Conservation (phyloP, 2,329 filamentous ascomycete species). For the Ophiostoma himal-ulmi region DNA sequence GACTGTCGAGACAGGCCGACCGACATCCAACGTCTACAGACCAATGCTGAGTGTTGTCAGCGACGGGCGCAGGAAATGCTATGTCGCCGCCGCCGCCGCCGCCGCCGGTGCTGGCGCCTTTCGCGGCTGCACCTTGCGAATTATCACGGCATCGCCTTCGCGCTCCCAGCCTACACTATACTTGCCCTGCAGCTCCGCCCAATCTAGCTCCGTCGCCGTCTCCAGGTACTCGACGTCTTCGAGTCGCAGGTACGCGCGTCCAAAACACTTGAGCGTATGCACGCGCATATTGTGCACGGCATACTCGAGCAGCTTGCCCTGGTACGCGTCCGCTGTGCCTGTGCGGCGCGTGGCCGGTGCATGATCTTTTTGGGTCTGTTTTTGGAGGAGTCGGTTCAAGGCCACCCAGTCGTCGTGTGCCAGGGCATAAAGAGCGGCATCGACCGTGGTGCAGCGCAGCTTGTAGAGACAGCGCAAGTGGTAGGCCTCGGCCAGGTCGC, state of each 20-base stretch:
- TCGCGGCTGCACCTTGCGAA: slow-evolving; percentile 43
- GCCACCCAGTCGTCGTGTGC: slow-evolving; percentile 75
- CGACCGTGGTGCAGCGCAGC: slow-evolving; percentile 62
- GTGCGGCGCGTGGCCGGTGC: background rate
- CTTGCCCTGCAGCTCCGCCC: slow-evolving; percentile 61
- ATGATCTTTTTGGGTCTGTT: slow-evolving; percentile 26
- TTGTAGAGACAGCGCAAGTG: slow-evolving; percentile 55
- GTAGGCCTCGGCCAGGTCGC: slow-evolving; percentile 68
- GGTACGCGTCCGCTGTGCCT: slow-evolving; percentile 68
- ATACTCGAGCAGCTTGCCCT: slow-evolving; percentile 73
- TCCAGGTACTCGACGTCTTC: slow-evolving; percentile 61
- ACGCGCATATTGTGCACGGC: slow-evolving; percentile 67
- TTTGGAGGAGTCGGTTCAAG: slow-evolving; percentile 59
- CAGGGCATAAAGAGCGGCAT: slow-evolving; percentile 62
- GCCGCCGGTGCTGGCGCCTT: background rate
- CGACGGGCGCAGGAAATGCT: background rate
- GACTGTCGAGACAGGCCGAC: background rate
- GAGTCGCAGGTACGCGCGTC: slow-evolving; percentile 70
- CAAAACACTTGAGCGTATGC: slow-evolving; percentile 81
- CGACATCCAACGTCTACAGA: background rate
- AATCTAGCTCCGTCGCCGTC: slow-evolving; percentile 59
- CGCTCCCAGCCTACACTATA: slow-evolving; percentile 82
- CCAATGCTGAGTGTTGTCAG: background rate
- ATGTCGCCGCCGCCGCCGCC: background rate
- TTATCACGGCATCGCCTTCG: slow-evolving; percentile 66